Base-by-base conservation (phyloP, 202 grass and related monocot genomes). In the Alloteropsis angusta region DNA sequence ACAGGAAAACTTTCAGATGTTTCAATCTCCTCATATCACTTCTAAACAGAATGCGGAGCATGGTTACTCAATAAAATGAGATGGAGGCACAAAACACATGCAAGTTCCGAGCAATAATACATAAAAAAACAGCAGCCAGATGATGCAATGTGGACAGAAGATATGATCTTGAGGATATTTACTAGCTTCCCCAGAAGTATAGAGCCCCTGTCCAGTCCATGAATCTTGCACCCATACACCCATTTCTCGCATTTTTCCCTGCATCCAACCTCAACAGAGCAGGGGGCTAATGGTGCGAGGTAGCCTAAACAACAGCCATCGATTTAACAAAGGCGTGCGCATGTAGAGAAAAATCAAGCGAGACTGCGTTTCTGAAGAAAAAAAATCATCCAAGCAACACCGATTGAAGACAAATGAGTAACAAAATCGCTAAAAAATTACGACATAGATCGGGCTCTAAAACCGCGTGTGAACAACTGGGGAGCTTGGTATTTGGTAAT, bases 211-310 rank as follows among this genome's bases (percentile, higher is more conserved):
- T 10, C 86, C 63, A 47, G 46, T 22, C 21, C 16, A 78, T 84
- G n/a, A 61, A 88, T 84, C 2, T 84, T 43, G 81, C 86, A 88
- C 86, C 81, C 45, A 80, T 63, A 74, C 36, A 84, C 82, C 76
- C 21, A 80, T 79, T 61, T 69, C 70, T 68, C 86, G 63, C 37
- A 80, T 57, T 84, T 77, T 88, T 84, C 76, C 81, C 81, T 80
- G 30, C 38, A 55, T 52, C 75, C 3, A 71, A 63, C 0, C 55
- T 80, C 38, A 80, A 83, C 26, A 75, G 70, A 28, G 71, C 76
- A 88, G 76, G 86, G 81, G 86, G 86, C 86, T 88, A 88, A 76
- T 42, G 81, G 86, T 84, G 86, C 81, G 36, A 63, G 36, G 32
- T 28, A 67, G 43, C 41, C 72, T 34, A 60, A 65, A 25, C 16